phyloP scores from a whole-genome alignment of 2,329 filamentous ascomycete species.

The Pleoardoris graminearum region DNA sequence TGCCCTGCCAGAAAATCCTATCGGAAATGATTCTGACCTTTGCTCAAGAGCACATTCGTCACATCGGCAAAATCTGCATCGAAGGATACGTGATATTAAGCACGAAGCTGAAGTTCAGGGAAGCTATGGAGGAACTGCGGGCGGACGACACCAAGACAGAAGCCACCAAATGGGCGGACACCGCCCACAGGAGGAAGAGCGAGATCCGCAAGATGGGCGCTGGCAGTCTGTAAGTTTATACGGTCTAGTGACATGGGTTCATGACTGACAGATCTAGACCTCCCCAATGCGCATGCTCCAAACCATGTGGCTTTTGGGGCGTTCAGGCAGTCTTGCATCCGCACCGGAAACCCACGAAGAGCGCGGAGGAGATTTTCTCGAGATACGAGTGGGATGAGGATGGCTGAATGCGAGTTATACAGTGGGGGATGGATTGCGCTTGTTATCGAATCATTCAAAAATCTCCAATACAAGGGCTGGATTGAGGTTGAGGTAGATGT shows the following conservation, averaged over 20 bases:
- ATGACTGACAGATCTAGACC: no score
- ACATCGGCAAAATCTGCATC: no score
- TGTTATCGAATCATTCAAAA: no score
- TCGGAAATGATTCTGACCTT: no score
- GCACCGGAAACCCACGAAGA: background rate
- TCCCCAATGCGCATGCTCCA: background rate
- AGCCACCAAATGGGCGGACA: background rate
- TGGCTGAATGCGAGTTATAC: background rate
- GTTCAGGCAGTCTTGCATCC: background rate
- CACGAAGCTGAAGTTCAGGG: no score
- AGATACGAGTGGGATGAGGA: background rate
- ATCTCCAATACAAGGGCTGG: no score
- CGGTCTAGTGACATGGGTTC: no score
- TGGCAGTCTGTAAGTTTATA: background rate
- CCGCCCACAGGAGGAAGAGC: background rate
- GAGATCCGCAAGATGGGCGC: background rate
- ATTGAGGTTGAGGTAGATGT: no score
- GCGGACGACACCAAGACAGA: background rate
- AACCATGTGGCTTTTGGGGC: background rate
- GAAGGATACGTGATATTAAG: no score
- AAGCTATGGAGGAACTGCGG: background rate
- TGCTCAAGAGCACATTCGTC: no score
- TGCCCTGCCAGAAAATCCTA: no score
- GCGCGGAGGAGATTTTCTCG: background rate
- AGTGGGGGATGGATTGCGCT: no score